Conservation (phyloP, 805 yeast genomes). For the Candida nemodendra region DNA sequence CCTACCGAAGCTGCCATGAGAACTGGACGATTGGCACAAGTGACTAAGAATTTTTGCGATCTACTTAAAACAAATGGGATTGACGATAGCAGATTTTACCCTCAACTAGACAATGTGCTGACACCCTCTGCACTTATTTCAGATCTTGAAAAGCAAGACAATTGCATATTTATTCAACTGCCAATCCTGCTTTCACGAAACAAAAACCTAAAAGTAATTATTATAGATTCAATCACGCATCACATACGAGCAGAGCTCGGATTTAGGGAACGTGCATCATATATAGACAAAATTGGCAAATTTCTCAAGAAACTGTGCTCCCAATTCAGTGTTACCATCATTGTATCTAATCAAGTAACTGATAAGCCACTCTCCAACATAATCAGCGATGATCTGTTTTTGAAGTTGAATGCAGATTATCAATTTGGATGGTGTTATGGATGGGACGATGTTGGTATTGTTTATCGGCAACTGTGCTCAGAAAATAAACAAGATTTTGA, state of each 20-base stretch:
- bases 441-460: constrained; percentile 51
- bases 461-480: constrained; percentile 29
- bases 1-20: constrained; percentile 77
- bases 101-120: constrained; percentile 34
- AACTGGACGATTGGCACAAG: constrained; percentile 58
- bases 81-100: constrained; percentile 23
- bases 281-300: constrained; percentile 43
- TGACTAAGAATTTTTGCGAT: constrained; percentile 30
- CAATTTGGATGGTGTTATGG: constrained; percentile 76
- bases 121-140: constrained; percentile 30
- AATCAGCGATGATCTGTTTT: constrained; percentile 29
- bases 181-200: constrained; percentile 50
- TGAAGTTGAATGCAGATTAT: constrained; percentile 49
- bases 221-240: constrained; percentile 83
- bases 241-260: constrained; percentile 66
- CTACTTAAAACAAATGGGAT: constrained; percentile 37
- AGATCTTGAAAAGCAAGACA: constrained; percentile 73
- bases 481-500: constrained; percentile 19
- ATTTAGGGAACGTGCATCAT: constrained; percentile 41
- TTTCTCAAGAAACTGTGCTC: constrained; percentile 50
- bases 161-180: constrained; percentile 64
- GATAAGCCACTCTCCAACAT: constrained; percentile 47
- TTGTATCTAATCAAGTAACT: constrained; percentile 78
- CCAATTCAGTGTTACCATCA: constrained; percentile 53
- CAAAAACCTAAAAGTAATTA: constrained; percentile 49